These are phyloP conservation scores for Rheum nobile DNA, from an alignment of 148 eudicot genomes.

Conservation along the genomic window DNA sequence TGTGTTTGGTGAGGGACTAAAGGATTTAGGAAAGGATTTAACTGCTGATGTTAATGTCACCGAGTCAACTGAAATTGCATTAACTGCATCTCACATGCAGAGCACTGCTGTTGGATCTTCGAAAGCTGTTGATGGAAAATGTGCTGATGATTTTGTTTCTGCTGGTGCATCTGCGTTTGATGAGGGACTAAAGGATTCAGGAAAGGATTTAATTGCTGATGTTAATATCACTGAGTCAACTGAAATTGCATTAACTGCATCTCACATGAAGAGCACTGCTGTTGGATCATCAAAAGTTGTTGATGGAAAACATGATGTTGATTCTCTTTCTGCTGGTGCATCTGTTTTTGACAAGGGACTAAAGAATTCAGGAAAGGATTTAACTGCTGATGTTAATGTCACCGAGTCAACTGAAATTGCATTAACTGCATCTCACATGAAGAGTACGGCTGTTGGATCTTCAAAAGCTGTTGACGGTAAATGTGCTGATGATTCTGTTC, in stretches of 20 bases:
- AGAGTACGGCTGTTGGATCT: conserved; percentile 9
- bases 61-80: conserved; percentile 7
- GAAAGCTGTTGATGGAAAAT: conserved; percentile 4
- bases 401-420: not conserved
- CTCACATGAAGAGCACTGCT: not conserved
- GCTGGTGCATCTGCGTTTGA: conserved; percentile 10
- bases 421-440: not conserved
- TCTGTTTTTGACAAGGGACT: conserved; percentile 14
- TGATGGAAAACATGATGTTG: not conserved
- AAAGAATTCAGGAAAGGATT: conserved; percentile 12
- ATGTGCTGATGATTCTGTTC: conserved; percentile 12
- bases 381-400: conserved; percentile 1
- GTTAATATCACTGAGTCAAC: conserved; percentile 9
- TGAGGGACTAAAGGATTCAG: conserved; percentile 10
- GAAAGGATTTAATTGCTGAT: conserved; percentile 10
- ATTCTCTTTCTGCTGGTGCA: no score
- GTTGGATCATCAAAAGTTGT: conserved; percentile 12
- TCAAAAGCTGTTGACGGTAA: conserved; percentile 13
- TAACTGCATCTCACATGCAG: no score
- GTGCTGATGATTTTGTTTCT: not conserved
- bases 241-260: not conserved
- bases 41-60: conserved; percentile 10
- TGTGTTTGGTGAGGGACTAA: conserved; percentile 12
- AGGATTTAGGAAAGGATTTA: conserved; percentile 11
- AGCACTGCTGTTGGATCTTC: conserved; percentile 9